Evolutionary conservation across 164 flowering plant species (phyloP), one percentile per base, ranked within the genome.

Genomic region (Liquidambar formosana): DNA sequence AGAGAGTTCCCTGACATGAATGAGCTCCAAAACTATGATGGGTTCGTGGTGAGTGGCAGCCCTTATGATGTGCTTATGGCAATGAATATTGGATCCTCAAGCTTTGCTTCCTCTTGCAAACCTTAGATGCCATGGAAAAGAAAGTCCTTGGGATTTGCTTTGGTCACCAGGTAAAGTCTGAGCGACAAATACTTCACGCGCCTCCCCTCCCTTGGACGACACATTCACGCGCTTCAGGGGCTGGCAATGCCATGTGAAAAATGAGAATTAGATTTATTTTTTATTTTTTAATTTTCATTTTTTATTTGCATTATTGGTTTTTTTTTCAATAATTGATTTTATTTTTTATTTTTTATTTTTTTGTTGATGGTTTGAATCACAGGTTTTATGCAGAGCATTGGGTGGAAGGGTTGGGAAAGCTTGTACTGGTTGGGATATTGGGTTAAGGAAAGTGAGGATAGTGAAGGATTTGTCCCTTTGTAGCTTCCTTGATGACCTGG

Each of bases 111-210:
- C 78, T 91, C 27, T 38, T 91, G 22, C 85, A 80, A 52, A 81
- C 78, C 21, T 53, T 93, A 11, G 77, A 84, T 70, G 75, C 85
- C 62, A 84, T 88, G 91, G 75, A 83, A 63, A 92, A 89, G 79
- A 89, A 86, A 57, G 77, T 92, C 41, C 85, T 92, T n/a, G 97
- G 94, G 0, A 83, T 89, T 69, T 92, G 96, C 83, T 92, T 92
- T 68, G 97, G 97, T 2, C 97, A 88, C 65, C 97, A 92, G 86
- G 92, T 86, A 69, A n/a, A n/a, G n/a, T n/a, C n/a, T n/a, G n/a
- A n/a, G n/a, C n/a, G n/a, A n/a, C n/a, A n/a, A n/a, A n/a, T n/a
- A n/a, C n/a, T n/a, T n/a, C n/a, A n/a, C n/a, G n/a, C n/a, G n/a
- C n/a, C n/a, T n/a, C n/a, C n/a, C n/a, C n/a, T n/a, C n/a, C n/a